phyloP scores from a whole-genome alignment of 768 basidiomycete species.

The Leccinum rimulosum region DNA sequence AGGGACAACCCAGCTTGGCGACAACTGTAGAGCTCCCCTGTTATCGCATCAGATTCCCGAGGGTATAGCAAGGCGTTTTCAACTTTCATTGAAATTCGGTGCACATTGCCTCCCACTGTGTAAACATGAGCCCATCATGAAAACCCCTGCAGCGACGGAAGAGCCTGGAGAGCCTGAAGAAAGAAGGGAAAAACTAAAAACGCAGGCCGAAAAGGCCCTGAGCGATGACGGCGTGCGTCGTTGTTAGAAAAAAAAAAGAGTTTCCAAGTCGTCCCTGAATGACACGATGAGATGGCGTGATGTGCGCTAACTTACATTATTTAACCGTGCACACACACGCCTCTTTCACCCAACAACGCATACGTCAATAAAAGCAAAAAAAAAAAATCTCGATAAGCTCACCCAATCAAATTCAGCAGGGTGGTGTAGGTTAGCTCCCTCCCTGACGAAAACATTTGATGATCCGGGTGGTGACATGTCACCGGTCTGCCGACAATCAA shows the following conservation, averaged over 20 bases:
- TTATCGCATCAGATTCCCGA: neutral
- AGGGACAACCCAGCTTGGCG: neutral
- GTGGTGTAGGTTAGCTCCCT: neutral
- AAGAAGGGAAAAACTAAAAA: no score
- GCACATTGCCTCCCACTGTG: neutral
- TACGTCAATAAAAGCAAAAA: neutral
- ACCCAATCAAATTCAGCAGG: neutral
- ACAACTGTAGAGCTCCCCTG: neutral
- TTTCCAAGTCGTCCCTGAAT: neutral
- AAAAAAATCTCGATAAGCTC: neutral
- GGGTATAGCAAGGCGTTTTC: neutral
- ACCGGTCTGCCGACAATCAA: neutral
- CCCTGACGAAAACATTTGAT: neutral
- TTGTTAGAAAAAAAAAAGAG: neutral
- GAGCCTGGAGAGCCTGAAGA: neutral
- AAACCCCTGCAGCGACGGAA: neutral
- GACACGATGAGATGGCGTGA: neutral
- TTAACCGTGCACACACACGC: slow-evolving; percentile 10
- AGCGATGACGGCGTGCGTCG: neutral
- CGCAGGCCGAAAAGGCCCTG: no score
- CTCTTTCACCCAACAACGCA: neutral
- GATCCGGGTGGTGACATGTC: neutral
- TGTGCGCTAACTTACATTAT: neutral
- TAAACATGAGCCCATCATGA: neutral
- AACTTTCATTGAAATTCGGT: neutral